Base-by-base conservation (phyloP, 2,329 filamentous ascomycete species). In the Xylariaceae sp. region DNA sequence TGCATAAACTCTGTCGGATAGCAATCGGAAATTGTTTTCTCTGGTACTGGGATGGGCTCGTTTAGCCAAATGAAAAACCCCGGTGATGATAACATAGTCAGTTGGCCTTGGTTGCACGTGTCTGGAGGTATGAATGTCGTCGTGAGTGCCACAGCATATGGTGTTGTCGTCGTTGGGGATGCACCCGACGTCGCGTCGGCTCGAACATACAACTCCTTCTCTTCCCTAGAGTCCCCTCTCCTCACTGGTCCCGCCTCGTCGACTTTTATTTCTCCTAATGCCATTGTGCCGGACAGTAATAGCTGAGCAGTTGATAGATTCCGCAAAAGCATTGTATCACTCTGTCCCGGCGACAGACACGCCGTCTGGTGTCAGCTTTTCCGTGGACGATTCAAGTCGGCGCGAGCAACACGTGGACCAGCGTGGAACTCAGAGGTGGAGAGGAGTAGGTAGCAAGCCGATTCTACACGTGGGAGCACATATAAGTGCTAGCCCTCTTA, bases 1-100 rank as follows among this genome's bases (percentile, higher is more conserved):
- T 57, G 17, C 39, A 61, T 38, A 39, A 59, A 63, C 46, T 63
- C 56, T 12, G 58, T 22, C 42, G 61, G 61, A 41, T 63, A 63
- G 52, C 61, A 63, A 43, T 47, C 49, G 13, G 53, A 45, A 17
- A 55, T 16, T 3, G 47, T 53, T 14, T 45, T 51, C 3, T 50
- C 53, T 1, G 56, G 46, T 44, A 59, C 60, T 1, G 61, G 61
- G n/a, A 58, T 42, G 4, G 61, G 61, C 33, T 63, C 61, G 36
- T 63, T 61, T 13, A 62, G 34, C 61, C 60, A 63, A n/a, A 63
- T 51, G 17, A 51, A 39, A 43, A 58, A 62, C 3, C 42, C 52
- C 2, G 58, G 58, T 13, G 59, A 47, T 2, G 61, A 50, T 19
- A 63, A 31, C 49, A 51, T 48, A 3, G 54, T 57, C 33, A 61